A percentile compares a stretch with the other conserved stretches of the same genome.
Conservation (phyloP, 129 eudicot species). For the Centella asiatica region DNA sequence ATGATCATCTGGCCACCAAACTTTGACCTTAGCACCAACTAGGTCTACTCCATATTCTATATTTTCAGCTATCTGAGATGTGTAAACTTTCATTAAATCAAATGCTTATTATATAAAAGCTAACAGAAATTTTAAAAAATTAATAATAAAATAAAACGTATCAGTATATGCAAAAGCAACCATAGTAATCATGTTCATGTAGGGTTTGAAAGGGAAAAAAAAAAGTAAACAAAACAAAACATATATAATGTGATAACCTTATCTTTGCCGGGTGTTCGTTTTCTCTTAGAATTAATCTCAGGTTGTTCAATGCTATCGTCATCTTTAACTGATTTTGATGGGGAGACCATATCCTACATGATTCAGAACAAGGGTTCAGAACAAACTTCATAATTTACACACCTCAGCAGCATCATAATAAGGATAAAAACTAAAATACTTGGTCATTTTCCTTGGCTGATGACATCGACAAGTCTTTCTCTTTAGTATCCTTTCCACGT, state of each 20-base stretch:
- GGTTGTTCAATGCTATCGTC: constrained; percentile 39
- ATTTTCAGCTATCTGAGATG: constrained; percentile 37
- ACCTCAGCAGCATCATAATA: neutral
- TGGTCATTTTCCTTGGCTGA: constrained; percentile 32
- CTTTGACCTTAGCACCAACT: constrained; percentile 64
- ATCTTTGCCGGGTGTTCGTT: constrained; percentile 45
- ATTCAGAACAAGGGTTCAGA: constrained; percentile 2
- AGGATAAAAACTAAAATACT: constrained; percentile 18
- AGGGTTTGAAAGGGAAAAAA: neutral
- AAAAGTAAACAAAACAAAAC: neutral
- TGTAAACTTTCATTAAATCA: neutral
- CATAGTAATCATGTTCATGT: neutral
- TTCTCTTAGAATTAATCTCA: constrained; percentile 49
- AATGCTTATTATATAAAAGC: no score
- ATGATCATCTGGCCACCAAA: constrained; percentile 87
- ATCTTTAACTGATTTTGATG: constrained; percentile 46
- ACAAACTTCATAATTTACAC: neutral
- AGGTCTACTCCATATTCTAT: constrained; percentile 35
- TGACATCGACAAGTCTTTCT: constrained; percentile 37
- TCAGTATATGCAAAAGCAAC: no score
- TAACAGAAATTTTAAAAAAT: no score
- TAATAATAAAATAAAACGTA: no score
- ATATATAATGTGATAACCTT: constrained; percentile 20
- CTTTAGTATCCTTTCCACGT: constrained; percentile 37
- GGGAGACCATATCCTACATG: constrained; percentile 41